Evolutionary conservation across 2,329 filamentous ascomycete species (phyloP).

Genomic region (Aspergillus neotritici): DNA sequence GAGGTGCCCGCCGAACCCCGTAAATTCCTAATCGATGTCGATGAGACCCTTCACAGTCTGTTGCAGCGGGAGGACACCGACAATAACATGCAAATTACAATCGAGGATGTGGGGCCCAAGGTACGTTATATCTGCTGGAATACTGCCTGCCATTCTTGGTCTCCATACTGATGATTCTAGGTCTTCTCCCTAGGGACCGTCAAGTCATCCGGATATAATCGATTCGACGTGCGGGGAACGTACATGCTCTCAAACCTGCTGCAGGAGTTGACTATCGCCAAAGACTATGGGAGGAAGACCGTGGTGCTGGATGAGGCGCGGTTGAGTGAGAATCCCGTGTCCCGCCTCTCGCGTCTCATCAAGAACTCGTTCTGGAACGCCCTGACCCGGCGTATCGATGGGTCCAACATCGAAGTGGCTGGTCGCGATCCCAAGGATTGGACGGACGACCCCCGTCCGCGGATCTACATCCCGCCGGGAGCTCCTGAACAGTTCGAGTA

Average conservation of each 20-base stretch:
- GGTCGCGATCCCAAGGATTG: constrained; percentile 92
- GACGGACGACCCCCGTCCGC: constrained; percentile 80
- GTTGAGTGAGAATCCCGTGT: constrained; percentile 91
- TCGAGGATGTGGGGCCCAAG: constrained; percentile 92
- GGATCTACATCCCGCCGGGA: constrained; percentile 82
- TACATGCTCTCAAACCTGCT: constrained; percentile 97
- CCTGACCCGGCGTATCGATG: constrained; percentile 83
- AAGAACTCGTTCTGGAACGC: constrained; percentile 89
- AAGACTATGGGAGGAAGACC: constrained; percentile 82
- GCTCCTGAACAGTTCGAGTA: constrained; percentile 86
- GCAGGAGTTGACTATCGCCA: constrained; percentile 87
- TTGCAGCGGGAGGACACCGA: constrained; percentile 87
- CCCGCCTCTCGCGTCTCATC: constrained; percentile 78
- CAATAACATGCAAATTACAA: constrained; percentile 92
- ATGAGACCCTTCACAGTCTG: constrained; percentile 72
- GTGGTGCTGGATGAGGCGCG: constrained; percentile 88
- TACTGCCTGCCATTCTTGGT: too few relatives aligned
- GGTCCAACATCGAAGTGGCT: constrained; percentile 69
- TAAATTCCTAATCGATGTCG: constrained; percentile 81
- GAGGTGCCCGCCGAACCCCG: constrained; percentile 64
- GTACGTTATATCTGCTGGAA: constrained; percentile 37
- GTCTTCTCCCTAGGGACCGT: constrained; percentile 79
- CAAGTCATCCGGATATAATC: constrained; percentile 77
- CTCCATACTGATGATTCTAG: constrained; percentile 37
- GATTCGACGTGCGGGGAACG: constrained; percentile 86